Conservation (phyloP, 371 early-diverging fungal genomes). For the Mucor circinelloides region DNA sequence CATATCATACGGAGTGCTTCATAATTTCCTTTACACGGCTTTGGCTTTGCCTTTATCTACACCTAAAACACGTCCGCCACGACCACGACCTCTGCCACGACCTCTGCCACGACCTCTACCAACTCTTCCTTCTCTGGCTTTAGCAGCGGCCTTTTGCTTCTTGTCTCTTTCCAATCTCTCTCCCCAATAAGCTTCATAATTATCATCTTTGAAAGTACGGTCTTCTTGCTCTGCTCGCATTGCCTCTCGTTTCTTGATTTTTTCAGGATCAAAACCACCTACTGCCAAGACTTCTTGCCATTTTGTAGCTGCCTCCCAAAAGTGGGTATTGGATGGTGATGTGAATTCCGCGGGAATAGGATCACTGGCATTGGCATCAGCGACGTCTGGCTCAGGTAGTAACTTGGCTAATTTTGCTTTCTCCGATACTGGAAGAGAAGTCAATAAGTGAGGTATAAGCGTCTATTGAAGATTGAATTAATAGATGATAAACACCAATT, state of each 20-base stretch:
- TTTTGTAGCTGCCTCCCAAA: constrained; percentile 3
- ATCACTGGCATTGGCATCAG: neutral
- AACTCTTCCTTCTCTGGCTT: neutral
- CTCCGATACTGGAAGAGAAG: neutral
- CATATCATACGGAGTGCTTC: no score
- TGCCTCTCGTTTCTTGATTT: neutral
- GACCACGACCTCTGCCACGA: neutral
- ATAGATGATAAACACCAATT: no score
- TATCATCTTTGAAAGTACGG: constrained; percentile 13
- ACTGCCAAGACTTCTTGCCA: constrained; percentile 1
- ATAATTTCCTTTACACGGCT: neutral
- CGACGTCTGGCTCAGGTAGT: neutral
- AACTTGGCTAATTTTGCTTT: neutral
- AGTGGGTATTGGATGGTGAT: neutral
- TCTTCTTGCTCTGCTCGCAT: neutral
- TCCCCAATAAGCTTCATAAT: constrained; percentile 24
- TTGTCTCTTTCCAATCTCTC: constrained; percentile 6
- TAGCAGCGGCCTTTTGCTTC: neutral
- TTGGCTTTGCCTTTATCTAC: neutral
- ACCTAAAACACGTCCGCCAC: neutral
- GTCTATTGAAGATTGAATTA: no score
- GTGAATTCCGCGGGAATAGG: neutral
- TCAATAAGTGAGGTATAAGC: neutral
- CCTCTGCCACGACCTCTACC: neutral
- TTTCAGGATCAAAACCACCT: neutral